A percentile compares a stretch with the other conserved stretches of the same genome.
Conservation (phyloP, 495 filamentous ascomycete genomes). For the Hypoxylon trugodes region DNA sequence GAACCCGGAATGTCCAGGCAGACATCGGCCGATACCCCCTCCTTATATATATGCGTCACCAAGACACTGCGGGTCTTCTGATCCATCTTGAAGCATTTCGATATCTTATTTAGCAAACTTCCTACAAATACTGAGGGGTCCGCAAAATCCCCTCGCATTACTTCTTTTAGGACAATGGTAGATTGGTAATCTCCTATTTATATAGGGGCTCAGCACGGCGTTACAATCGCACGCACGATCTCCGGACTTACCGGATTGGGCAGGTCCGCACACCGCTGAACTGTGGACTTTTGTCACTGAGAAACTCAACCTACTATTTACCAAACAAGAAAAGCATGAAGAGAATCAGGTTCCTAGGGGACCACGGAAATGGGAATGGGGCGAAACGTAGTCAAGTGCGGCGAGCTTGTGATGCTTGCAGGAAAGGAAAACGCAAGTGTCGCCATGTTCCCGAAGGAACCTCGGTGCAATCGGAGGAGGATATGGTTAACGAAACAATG, state of each 20-base stretch:
- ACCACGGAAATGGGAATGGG: conserved; percentile 22
- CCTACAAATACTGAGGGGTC: no score
- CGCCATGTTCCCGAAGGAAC: not conserved
- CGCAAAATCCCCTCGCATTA: no score
- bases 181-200: not conserved
- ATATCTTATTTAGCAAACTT: no score
- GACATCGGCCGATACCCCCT: no score
- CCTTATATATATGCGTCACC: not conserved
- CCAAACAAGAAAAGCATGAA: conserved; percentile 19
- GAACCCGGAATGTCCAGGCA: no score
- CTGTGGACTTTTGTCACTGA: conserved; percentile 7
- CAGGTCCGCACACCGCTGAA: conserved; percentile 23
- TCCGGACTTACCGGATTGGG: conserved; percentile 23
- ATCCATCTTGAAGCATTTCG: not conserved
- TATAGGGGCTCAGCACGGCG: not conserved
- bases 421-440: conserved; percentile 36
- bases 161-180: not conserved
- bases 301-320: not conserved
- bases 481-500: not conserved
- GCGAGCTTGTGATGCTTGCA: conserved; percentile 39
- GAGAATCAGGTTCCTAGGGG: conserved; percentile 35
- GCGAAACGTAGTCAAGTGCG: conserved; percentile 33
- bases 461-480: not conserved
- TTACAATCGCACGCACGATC: conserved; percentile 2
- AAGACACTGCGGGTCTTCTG: not conserved